Evolutionary conservation across 257 asterid species (phyloP).

Genomic region (Solanum tarijense): DNA sequence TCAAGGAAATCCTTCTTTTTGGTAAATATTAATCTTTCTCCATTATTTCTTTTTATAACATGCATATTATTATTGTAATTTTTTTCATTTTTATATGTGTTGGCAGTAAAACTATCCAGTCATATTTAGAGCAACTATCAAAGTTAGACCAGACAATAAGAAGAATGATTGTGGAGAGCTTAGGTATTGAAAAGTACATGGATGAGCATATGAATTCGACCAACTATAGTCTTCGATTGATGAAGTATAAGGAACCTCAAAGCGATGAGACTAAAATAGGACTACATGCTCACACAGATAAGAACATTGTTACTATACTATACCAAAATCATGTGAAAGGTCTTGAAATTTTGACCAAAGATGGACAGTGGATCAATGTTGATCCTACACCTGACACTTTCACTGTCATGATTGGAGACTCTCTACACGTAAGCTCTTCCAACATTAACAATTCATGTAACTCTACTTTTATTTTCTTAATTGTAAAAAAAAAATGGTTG

Average conservation of each 20-base stretch:
- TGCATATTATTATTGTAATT: too few species aligned
- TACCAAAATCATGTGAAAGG: slow-evolving; percentile 25
- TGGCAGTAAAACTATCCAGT: slow-evolving; percentile 24
- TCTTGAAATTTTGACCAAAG: slow-evolving; percentile 29
- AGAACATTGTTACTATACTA: slow-evolving; percentile 23
- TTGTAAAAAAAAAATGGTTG: too few species aligned
- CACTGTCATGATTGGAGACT: slow-evolving; percentile 39
- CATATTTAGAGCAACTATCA: slow-evolving; percentile 20
- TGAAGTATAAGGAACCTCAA: slow-evolving; percentile 39
- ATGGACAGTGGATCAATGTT: slow-evolving; percentile 36
- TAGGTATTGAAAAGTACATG: slow-evolving; percentile 31
- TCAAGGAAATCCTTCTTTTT: slow-evolving; percentile 37
- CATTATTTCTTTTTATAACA: neutral
- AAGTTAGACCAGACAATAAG: slow-evolving; percentile 40
- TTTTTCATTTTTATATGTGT: neutral
- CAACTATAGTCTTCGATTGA: slow-evolving; percentile 26
- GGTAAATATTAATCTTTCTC: slow-evolving; percentile 12
- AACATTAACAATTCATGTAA: neutral
- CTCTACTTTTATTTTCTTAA: too few species aligned
- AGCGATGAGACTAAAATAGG: slow-evolving; percentile 18
- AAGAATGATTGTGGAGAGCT: slow-evolving; percentile 38
- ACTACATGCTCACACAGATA: slow-evolving; percentile 36
- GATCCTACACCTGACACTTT: slow-evolving; percentile 27
- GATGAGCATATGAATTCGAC: slow-evolving; percentile 38
- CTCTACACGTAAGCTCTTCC: slow-evolving; percentile 19